A percentile compares a stretch with the other conserved stretches of the same genome.
phyloP scores from a whole-genome alignment of 805 yeast species.

The Hanseniaspora vineae region DNA sequence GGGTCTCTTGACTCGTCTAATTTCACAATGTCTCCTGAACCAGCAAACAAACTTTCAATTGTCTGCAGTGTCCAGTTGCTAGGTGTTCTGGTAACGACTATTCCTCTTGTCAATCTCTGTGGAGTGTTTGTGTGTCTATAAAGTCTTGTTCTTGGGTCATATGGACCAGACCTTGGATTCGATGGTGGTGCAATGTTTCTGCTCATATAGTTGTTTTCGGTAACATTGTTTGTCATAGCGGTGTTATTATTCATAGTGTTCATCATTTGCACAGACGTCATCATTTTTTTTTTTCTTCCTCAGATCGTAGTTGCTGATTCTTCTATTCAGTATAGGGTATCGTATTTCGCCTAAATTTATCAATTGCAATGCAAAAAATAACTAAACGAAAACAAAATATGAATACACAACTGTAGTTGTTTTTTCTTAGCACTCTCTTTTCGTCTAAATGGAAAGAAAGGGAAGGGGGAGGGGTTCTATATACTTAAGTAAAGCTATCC shows the following conservation, averaged over 20 bases:
- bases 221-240: not conserved
- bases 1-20: slow-evolving; percentile 27
- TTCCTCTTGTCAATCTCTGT: slow-evolving; percentile 17
- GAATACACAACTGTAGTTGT: no score
- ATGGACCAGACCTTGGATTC: not conserved
- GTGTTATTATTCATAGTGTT: not conserved
- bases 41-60: slow-evolving; percentile 53
- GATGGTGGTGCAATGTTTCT: not conserved
- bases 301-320: no score
- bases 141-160: slow-evolving; percentile 23
- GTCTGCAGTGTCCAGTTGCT: slow-evolving; percentile 58
- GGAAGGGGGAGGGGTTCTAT: no score
- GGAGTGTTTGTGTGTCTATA: slow-evolving; percentile 22
- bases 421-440: no score
- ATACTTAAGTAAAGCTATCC: no score
- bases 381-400: no score
- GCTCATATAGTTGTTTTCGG: not conserved
- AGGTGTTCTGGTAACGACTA: slow-evolving; percentile 36
- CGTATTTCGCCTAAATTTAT: no score
- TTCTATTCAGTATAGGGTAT: no score
- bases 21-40: slow-evolving; percentile 59
- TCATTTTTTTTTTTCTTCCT: not conserved
- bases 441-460: no score
- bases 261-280: not conserved
- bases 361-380: no score